phyloP scores from a whole-genome alignment of 768 basidiomycete species.

The Cystoderma amianthinum region DNA sequence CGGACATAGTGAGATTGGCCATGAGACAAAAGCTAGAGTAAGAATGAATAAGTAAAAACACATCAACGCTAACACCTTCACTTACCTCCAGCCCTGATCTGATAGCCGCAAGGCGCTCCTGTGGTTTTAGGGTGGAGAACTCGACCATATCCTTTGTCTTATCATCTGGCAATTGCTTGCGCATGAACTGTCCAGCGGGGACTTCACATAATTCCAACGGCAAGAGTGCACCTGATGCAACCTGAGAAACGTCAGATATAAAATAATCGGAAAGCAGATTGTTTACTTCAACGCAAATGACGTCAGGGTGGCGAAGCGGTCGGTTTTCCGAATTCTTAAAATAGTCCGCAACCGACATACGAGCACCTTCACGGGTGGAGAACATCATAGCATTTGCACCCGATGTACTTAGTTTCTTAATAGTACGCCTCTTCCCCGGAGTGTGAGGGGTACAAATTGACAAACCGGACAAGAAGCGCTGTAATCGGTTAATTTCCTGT shows the following conservation, averaged over 20 bases:
- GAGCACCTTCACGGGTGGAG: conserved; percentile 35
- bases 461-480: conserved; percentile 27
- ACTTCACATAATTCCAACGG: conserved; percentile 68
- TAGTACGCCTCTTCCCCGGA: conserved; percentile 29
- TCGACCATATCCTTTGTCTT: conserved; percentile 60
- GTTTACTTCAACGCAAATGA: conserved; percentile 52
- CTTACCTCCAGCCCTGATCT: conserved; percentile 39
- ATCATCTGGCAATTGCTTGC: conserved; percentile 63
- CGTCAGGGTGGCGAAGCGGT: conserved; percentile 36
- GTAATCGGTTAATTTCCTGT: conserved; percentile 38
- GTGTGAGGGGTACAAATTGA: conserved; percentile 14
- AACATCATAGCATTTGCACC: conserved; percentile 48
- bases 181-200: conserved; percentile 61
- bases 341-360: conserved; percentile 35
- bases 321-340: conserved; percentile 12
- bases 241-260: conserved; percentile 26
- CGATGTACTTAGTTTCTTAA: conserved; percentile 44
- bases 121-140: conserved; percentile 61
- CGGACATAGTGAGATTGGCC: conserved; percentile 65
- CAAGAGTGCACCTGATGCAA: conserved; percentile 55
- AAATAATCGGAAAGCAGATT: neutral
- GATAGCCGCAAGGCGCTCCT: conserved; percentile 52
- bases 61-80: no score
- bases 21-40: conserved; percentile 43
- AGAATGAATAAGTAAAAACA: neutral